Evolutionary conservation across 2,329 filamentous ascomycete genomes (phyloP).

Genomic region (Ilyonectria sp.): DNA sequence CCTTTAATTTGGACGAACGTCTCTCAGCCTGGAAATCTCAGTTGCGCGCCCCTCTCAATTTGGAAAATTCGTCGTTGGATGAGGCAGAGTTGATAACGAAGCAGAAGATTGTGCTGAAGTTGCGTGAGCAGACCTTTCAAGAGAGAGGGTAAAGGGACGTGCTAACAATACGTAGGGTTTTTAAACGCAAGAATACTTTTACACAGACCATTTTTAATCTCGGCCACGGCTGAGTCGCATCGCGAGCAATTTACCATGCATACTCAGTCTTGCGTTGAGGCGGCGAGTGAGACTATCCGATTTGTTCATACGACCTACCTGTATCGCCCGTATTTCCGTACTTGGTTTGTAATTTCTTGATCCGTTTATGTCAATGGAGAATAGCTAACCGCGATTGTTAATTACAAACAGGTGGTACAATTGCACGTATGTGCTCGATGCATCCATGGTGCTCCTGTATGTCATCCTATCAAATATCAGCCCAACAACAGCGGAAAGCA

Average conservation of each 20-base stretch:
- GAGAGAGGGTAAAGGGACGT: background rate
- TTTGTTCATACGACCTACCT: slow-evolving; percentile 26
- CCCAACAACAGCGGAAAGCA: background rate
- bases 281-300: slow-evolving; percentile 28
- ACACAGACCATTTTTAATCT: slow-evolving; percentile 26
- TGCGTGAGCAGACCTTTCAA: slow-evolving; percentile 12
- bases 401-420: slow-evolving; percentile 25
- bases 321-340: slow-evolving; percentile 31
- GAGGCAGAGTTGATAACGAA: slow-evolving; percentile 30
- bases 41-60: background rate
- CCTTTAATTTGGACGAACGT: slow-evolving; percentile 18
- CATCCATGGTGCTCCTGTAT: slow-evolving; percentile 29
- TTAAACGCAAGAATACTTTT: slow-evolving; percentile 26
- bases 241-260: slow-evolving; percentile 2
- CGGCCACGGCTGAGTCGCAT: slow-evolving; percentile 6
- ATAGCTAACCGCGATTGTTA: background rate
- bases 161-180: slow-evolving; percentile 4
- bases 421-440: slow-evolving; percentile 28
- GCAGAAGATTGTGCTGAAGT: slow-evolving; percentile 28
- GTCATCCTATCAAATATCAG: slow-evolving; percentile 21
- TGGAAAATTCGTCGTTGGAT: slow-evolving; percentile 17
- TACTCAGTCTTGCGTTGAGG: slow-evolving; percentile 22
- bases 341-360: slow-evolving; percentile 11
- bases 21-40: slow-evolving; percentile 17
- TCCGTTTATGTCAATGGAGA: background rate